Evolutionary conservation across 1,284 basidiomycete genomes (phyloP).

Genomic region (Ustilago vetiveriae): DNA sequence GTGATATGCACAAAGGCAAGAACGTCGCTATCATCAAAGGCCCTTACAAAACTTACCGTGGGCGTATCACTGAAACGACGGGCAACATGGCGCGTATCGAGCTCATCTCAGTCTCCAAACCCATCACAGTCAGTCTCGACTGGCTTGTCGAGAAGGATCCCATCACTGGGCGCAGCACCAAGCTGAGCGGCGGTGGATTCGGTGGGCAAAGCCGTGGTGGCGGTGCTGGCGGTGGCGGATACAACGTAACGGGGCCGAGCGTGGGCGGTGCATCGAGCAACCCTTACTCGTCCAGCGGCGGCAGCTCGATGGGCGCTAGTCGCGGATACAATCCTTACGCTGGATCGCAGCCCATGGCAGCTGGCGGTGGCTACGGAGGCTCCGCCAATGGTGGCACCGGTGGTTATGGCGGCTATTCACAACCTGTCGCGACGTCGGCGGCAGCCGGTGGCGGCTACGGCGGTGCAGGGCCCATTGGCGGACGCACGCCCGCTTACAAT

Average conservation of each 20-base stretch:
- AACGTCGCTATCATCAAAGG: slow-evolving; percentile 85
- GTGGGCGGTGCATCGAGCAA: slow-evolving; percentile 39
- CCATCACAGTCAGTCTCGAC: slow-evolving; percentile 84
- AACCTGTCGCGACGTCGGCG: slow-evolving; percentile 28
- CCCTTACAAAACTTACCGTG: slow-evolving; percentile 88
- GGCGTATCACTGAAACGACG: slow-evolving; percentile 94
- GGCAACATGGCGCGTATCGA: slow-evolving; percentile 89
- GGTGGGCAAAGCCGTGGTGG: slow-evolving; percentile 1
- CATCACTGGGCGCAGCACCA: slow-evolving; percentile 55
- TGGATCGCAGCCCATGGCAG: slow-evolving; percentile 24
- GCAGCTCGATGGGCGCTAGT: slow-evolving; percentile 15
- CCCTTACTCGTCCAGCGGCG: slow-evolving; percentile 35
- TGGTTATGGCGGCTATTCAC: slow-evolving; percentile 31
- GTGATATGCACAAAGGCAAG: slow-evolving; percentile 82
- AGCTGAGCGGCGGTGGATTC: slow-evolving; percentile 27
- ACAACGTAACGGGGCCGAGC: slow-evolving; percentile 21
- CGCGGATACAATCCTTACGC: slow-evolving; percentile 43
- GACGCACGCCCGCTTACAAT: slow-evolving; percentile 47
- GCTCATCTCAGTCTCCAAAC: slow-evolving; percentile 87
- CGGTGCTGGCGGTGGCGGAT: slow-evolving; percentile 13
- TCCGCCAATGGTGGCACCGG: slow-evolving; percentile 13
- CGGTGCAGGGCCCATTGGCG: slow-evolving; percentile 20
- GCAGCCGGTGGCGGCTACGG: slow-evolving; percentile 20
- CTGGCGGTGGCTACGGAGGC: slow-evolving; percentile 27
- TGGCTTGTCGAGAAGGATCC: slow-evolving; percentile 78